Conservation (phyloP, 768 basidiomycete species). For the Leccinum pellstonianum region DNA sequence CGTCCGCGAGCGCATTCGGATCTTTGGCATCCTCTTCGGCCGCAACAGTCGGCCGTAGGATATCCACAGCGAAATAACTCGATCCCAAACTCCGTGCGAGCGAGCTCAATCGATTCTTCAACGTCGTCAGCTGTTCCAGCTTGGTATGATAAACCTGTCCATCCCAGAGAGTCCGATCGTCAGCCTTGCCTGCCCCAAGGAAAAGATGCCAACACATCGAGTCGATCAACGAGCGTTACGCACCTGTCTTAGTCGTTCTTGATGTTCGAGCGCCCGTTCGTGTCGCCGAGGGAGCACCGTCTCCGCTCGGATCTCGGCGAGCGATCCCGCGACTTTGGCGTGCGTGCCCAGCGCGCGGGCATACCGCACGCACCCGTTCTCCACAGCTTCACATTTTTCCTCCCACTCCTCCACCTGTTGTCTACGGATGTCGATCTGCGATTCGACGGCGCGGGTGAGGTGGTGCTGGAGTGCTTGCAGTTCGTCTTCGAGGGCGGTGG, state of each 20-base stretch:
- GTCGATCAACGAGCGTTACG: conserved; percentile 25
- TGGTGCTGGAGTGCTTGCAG: conserved; percentile 69
- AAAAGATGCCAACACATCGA: background rate
- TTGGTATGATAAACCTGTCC: conserved; percentile 70
- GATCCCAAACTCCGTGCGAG: conserved; percentile 61
- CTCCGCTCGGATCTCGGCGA: conserved; percentile 71
- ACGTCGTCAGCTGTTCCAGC: conserved; percentile 68
- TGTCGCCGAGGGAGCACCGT: conserved; percentile 69
- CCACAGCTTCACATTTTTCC: conserved; percentile 58
- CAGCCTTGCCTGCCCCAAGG: background rate
- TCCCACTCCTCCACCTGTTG: conserved; percentile 79
- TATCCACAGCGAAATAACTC: conserved; percentile 57
- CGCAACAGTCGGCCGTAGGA: conserved; percentile 47
- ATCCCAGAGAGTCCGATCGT: background rate
- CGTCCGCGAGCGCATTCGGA: conserved; percentile 54
- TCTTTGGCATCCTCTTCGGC: conserved; percentile 40
- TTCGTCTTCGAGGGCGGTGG: conserved; percentile 79
- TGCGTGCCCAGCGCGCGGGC: conserved; percentile 70
- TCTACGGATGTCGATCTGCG: conserved; percentile 63
- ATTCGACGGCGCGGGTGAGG: conserved; percentile 73
- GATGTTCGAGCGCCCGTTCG: conserved; percentile 64
- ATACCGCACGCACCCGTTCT: conserved; percentile 65
- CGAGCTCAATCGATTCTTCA: conserved; percentile 61
- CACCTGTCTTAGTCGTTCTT: conserved; percentile 80
- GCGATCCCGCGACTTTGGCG: conserved; percentile 59